Conservation (phyloP, 164 flowering plant genomes). For the Akebia trifoliata region DNA sequence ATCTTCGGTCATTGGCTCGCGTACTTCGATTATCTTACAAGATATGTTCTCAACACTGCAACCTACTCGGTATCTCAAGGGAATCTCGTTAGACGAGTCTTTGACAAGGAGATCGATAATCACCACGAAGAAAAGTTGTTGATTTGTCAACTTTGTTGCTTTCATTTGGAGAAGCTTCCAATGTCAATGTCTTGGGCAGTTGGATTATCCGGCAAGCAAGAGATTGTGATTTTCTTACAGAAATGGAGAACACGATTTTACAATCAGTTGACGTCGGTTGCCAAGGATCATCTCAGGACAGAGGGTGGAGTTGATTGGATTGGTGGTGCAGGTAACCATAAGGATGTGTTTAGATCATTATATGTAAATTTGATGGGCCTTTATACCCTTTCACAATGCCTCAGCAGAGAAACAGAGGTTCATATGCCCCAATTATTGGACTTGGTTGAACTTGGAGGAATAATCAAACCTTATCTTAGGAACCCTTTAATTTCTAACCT, state of each 20-base stretch:
- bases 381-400: slow-evolving; percentile 64
- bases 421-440: slow-evolving; percentile 30
- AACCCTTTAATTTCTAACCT: slow-evolving; percentile 75
- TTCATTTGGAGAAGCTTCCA: slow-evolving; percentile 62
- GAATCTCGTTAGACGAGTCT: slow-evolving; percentile 79
- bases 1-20: slow-evolving; percentile 73
- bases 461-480: slow-evolving; percentile 53
- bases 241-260: slow-evolving; percentile 59
- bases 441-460: slow-evolving; percentile 43
- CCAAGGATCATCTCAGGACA: slow-evolving; percentile 26
- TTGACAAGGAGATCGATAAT: slow-evolving; percentile 97
- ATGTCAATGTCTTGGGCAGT: slow-evolving; percentile 24
- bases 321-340: slow-evolving; percentile 90
- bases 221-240: slow-evolving; percentile 25
- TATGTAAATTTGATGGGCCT: slow-evolving; percentile 79
- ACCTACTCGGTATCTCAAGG: slow-evolving; percentile 38
- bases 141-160: slow-evolving; percentile 78
- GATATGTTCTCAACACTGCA: slow-evolving; percentile 47
- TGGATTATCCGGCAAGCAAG: slow-evolving; percentile 11
- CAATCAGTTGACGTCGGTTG: slow-evolving; percentile 46
- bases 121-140: slow-evolving; percentile 90
- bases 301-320: slow-evolving; percentile 55
- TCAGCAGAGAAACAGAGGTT: slow-evolving; percentile 23
- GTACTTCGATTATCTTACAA: slow-evolving; percentile 53
- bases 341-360: slow-evolving; percentile 73